Evolutionary conservation across 1,284 basidiomycete genomes (phyloP), one percentile per base, ranked within the genome.

Genomic region (Ustilago crameri): DNA sequence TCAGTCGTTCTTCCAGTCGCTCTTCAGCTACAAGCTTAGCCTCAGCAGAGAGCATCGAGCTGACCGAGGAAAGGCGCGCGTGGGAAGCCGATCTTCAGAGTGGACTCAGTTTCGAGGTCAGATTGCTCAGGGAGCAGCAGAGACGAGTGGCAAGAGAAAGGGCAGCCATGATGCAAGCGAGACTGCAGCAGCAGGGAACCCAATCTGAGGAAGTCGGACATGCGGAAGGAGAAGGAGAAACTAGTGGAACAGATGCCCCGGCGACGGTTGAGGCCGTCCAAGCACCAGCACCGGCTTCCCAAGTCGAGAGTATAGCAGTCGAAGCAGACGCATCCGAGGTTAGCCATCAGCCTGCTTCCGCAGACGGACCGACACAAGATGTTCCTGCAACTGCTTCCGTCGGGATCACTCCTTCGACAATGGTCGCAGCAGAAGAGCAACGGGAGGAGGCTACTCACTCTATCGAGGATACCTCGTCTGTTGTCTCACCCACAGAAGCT

Each of bases 81-180:
- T 75, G 73, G 73, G 68, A 75, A 34, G 68, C 63, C 0, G 73
- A 75, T 23, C 57, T 75, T 22, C 53, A 41, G 4, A 46, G 55
- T 17, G 68, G 69, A 0, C 52, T 75, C 26, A 60, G 53, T 42
- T 73, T 75, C 20, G 69, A 75, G 15, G 64, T 68, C 1, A 45
- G 73, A 9, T 7, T 75, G 10, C 32, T 68, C 26, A 45, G 69
- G 4, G 73, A 75, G 30, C 68, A 67, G 47, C 69, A 75, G 45
- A 46, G 73, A 4, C 52, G 73, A 3, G 68, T 72, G 9, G 73
- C 67, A 2, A 44, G 73, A n/a, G 73, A 75, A 32, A 37, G 70
- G 5, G 59, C 64, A 15, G 49, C 40, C 2, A 44, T 43, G 7
- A 15, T 56, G 14, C 40, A 18, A 27, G 40, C 49, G 15, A 18